Base-by-base conservation (phyloP, 345 rosid species). In the Erysimum cheiranthoides region DNA sequence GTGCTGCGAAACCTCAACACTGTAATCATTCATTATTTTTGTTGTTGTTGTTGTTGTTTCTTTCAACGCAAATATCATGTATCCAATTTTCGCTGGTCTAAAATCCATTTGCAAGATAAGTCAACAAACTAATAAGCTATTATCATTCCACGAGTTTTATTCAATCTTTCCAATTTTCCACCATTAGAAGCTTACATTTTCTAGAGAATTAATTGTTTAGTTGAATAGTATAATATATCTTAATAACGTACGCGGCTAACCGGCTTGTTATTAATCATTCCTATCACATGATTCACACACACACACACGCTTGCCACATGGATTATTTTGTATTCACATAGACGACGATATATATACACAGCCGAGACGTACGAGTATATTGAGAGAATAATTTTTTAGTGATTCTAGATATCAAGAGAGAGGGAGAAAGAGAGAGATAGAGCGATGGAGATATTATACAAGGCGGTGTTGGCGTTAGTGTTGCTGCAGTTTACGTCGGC, bases 391-490 rank as follows among this genome's bases (percentile, higher is more conserved):
- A 17, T 50, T 72, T 31, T 36, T 42, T 10, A 8, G 70, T 40
- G 35, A 30, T 5, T 36, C 18, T 18, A 43, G 5, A 63, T 63
- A 54, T 52, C 31, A 13, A 30, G 8, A 11, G 1, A 27, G 9
- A 61, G 0, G 18, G 39, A 51, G 27, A 31, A 47, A 43, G 61
- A 42, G 43, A n/a, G 16, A 50, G 14, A 61, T 13, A 18, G 4
- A 14, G n/a, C 45, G 51, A 62, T 16, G 50, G 64, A 27, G 77
- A 52, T 78, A 63, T 67, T 58, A 14, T 79, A 82, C 81, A 79
- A 71, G 61, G 70, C 85, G 53, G 80, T 62, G 30, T 27, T 80
- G 43, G 83, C 83, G 6, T 76, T 82, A 71, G 64, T 83, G 34
- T 36, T 75, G 35, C 38, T 83, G 10, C 79, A 80, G 64, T 57